Evolutionary conservation across 108 stramenopile genomes (phyloP), one percentile per base, ranked within the genome.

Genomic region (Stephanodiscus triporus): DNA sequence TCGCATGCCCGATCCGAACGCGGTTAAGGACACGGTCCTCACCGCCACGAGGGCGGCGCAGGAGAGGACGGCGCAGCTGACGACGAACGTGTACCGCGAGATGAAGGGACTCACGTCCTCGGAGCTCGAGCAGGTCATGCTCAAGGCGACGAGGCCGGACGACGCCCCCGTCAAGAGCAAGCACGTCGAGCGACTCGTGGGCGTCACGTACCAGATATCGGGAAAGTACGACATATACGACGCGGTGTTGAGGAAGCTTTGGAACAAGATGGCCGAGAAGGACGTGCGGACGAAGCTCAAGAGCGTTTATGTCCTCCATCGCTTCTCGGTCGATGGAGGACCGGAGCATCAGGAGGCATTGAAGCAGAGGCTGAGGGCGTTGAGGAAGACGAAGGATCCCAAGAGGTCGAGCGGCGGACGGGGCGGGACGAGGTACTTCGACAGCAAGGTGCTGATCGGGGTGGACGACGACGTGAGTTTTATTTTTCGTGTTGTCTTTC

Each of bases 251-350:
- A 73, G 95, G 10, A 96, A 96, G 56, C 83, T 96, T 9, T 96
- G 95, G 95, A 86, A 76, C 30, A 96, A 96, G 78, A 96, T 96
- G 95, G 88, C 90, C 0, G 95, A 96, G 80, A 89, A 86, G 70
- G 95, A 96, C 61, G 48, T 78, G 37, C 71, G 94, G 24, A 93
- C 91, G 2, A 96, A 87, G 42, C 76, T 94, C 71, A 96, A 96
- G 80, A 86, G 91, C 27, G 81, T 96, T 2, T 96, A 96, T 67
- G 86, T 96, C 32, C 68, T 96, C 63, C 95, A 96, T 82, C 78
- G 95, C 42, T 96, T 96, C 76, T 75, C 84, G 22, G 90, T 85
- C 10, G 93, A 94, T 73, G 95, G 95, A 2, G 87, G 91, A 37
- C 90, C 90, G 8, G 91, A 91, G 26, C 95, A 96, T 72, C 87